phyloP scores from a whole-genome alignment of 495 filamentous ascomycete genomes.

The Penicilliopsis zonata region DNA sequence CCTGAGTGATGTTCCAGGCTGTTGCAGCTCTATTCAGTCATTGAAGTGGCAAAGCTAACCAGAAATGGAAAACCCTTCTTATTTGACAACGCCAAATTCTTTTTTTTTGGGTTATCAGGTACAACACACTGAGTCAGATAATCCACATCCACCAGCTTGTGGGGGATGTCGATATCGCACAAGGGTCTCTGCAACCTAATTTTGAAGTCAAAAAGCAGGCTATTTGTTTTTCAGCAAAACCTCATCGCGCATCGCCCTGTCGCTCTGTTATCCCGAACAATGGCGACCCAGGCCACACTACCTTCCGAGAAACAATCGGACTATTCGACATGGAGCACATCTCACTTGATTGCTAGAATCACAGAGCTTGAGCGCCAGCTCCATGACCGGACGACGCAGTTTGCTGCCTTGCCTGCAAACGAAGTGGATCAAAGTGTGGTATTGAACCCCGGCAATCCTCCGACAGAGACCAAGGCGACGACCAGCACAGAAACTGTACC shows the following conservation, averaged over 20 bases:
- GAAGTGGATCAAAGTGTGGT: conserved; percentile 2
- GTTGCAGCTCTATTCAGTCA: too few species aligned
- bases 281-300: neutral
- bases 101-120: too few species aligned
- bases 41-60: too few species aligned
- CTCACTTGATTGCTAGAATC: conserved; percentile 53
- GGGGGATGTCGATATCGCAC: conserved; percentile 12
- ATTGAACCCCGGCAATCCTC: conserved; percentile 3
- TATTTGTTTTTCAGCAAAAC: too few species aligned
- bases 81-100: too few species aligned
- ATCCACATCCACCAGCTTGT: conserved; percentile 1
- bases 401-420: conserved; percentile 11
- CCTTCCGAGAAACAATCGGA: conserved; percentile 12
- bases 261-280: too few species aligned
- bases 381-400: conserved; percentile 32
- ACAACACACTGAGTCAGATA: too few species aligned
- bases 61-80: too few species aligned
- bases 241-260: too few species aligned
- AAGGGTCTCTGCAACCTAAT: conserved; percentile 4
- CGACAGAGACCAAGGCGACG: conserved; percentile 3
- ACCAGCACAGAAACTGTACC: conserved; percentile 2
- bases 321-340: conserved; percentile 52
- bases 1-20: too few species aligned
- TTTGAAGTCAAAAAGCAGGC: too few species aligned
- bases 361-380: conserved; percentile 51